phyloP scores from a whole-genome alignment of 495 filamentous ascomycete species.

The Aspergillus cavernicola region DNA sequence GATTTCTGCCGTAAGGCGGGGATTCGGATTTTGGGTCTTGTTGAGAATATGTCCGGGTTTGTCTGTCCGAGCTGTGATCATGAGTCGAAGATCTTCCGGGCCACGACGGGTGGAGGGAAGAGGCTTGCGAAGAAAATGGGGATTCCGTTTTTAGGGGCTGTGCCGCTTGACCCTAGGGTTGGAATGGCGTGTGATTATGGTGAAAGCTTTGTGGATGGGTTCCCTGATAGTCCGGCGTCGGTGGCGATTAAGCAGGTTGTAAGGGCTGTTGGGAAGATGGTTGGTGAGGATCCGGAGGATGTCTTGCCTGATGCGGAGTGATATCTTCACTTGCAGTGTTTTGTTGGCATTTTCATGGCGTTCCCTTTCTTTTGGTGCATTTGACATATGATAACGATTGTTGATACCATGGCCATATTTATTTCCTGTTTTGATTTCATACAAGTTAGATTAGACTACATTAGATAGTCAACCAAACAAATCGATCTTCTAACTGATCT shows the following conservation, averaged over 20 bases:
- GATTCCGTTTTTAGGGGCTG: conserved; percentile 82
- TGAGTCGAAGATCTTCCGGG: conserved; percentile 79
- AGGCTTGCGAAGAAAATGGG: conserved; percentile 77
- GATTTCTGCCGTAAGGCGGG: conserved; percentile 96
- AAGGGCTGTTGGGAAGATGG: conserved; percentile 57
- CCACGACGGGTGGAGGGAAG: conserved; percentile 84
- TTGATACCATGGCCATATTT: conserved; percentile 18
- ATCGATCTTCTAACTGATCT: no score
- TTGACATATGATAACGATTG: not conserved
- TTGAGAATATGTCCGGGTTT: conserved; percentile 97
- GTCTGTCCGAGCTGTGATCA: conserved; percentile 87
- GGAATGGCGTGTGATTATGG: conserved; percentile 96
- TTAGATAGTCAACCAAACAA: no score
- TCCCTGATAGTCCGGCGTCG: conserved; percentile 87
- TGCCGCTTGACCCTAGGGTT: conserved; percentile 91
- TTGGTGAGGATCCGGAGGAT: conserved; percentile 52
- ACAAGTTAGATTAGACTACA: no score
- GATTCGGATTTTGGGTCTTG: conserved; percentile 80
- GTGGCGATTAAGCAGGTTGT: conserved; percentile 74
- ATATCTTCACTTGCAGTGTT: conserved; percentile 15
- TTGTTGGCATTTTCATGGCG: conserved; percentile 15
- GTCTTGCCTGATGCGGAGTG: conserved; percentile 36
- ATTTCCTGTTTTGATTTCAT: no score
- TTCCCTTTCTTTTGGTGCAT: not conserved
- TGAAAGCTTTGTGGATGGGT: conserved; percentile 93